Base-by-base conservation (phyloP, 2,329 filamentous ascomycete genomes). In the Dactylonectria macrodidyma region DNA sequence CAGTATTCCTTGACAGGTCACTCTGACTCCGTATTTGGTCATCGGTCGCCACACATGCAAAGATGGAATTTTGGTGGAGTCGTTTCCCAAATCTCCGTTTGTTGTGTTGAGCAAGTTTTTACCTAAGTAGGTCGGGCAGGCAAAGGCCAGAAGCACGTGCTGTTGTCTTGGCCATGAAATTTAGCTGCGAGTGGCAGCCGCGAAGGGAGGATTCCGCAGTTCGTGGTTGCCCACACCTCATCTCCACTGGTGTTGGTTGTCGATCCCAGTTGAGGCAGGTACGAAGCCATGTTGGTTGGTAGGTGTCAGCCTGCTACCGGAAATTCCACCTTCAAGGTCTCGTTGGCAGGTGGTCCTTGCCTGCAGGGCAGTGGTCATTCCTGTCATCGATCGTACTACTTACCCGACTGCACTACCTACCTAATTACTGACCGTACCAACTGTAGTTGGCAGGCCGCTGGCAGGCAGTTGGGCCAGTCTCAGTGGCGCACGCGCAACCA, bases 201-300 rank as follows among this genome's bases (percentile, higher is more conserved):
- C 47, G 47, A 54, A 56, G 26, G 54, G 33, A 58, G 19, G 34
- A 62, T 58, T 52, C 48, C 24, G 12, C 36, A 3, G 26, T 46
- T 61, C 36, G 50, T 58, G 34, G 41, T 62, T 62, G 30, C 47
- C 46, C 36, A 58, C 36, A 24, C 61, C 24, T 46, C 52, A 56
- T 56, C 46, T 61, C 59, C 50, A 54, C 59, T 36, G 26, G 51
- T 22, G 52, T 64, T 54, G 48, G 58, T 61, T 34, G 38, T 51
- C 51, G 57, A 57, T 59, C 57, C 63, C 57, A 65, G 62, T 59
- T 54, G 52, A 33, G 54, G 60, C 60, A 62, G 60, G 60, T 62
- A 62, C 60, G 55, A 44, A 30, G 36, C 36, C 7, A 36, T 44
- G 38, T 62, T 62, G 41, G 59, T 38, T 38, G 59, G 44, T 47